A percentile compares a stretch with the other conserved stretches of the same genome.
These are phyloP conservation scores for Erodium trifolium DNA, from an alignment of 441 rosid species.

Conservation along the genomic window DNA sequence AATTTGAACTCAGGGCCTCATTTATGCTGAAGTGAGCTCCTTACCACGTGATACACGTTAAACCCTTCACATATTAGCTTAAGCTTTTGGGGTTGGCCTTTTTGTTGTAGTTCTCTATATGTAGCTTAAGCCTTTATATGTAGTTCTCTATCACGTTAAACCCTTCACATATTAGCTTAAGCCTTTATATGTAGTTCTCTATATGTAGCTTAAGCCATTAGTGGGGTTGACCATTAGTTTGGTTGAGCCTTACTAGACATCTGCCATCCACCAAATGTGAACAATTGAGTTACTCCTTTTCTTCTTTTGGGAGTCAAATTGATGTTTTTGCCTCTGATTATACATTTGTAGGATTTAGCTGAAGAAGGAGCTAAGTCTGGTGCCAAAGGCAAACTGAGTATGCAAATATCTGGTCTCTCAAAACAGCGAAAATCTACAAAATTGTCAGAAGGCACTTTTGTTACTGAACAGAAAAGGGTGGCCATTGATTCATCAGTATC, in stretches of 20 bases:
- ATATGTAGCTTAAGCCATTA: no score
- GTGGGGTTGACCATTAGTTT: no score
- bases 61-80: neutral
- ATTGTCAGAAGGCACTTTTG: conserved; percentile 32
- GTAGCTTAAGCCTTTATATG: no score
- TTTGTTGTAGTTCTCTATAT: no score
- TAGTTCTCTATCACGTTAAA: no score
- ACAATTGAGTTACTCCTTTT: neutral
- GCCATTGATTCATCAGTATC: conserved; percentile 29
- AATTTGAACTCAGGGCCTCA: no score
- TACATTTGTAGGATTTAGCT: conserved; percentile 34
- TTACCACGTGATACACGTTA: neutral
- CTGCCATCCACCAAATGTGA: neutral
- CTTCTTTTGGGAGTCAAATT: conserved; percentile 13
- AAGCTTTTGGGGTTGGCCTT: no score
- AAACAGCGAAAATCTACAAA: conserved; percentile 42
- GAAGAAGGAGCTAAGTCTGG: conserved; percentile 38
- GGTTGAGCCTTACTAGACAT: neutral
- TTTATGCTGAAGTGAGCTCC: no score
- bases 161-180: no score
- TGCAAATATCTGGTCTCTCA: conserved; percentile 38
- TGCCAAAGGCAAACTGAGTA: conserved; percentile 34
- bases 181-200: no score
- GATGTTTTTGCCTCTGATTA: conserved; percentile 16
- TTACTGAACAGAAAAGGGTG: conserved; percentile 34